phyloP scores from a whole-genome alignment of 805 yeast genomes.

The Nakazawaea siamensis region DNA sequence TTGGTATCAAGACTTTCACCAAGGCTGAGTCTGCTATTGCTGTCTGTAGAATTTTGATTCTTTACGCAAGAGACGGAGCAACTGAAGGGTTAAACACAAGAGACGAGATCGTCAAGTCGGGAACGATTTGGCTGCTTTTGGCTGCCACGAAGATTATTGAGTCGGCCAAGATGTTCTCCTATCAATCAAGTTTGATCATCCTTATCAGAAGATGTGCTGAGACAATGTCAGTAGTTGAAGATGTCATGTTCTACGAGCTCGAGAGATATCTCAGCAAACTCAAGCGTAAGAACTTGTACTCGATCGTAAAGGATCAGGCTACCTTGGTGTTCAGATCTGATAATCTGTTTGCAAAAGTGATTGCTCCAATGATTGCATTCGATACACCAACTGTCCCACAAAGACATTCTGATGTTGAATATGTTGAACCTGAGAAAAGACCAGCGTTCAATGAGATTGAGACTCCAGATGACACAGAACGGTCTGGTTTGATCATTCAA shows the following conservation, averaged over 20 bases:
- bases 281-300: constrained; percentile 33
- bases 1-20: constrained; percentile 30
- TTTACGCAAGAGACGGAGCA: constrained; percentile 39
- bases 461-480: constrained; percentile 24
- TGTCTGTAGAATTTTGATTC: constrained; percentile 44
- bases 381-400: constrained; percentile 9
- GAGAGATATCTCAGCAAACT: constrained; percentile 28
- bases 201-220: constrained; percentile 69
- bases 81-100: no score
- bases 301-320: constrained; percentile 41
- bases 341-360: constrained; percentile 16
- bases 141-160: no score
- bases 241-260: constrained; percentile 44
- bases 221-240: constrained; percentile 37
- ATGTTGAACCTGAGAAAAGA: constrained; percentile 9
- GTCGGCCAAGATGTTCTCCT: constrained; percentile 22
- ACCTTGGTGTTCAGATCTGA: constrained; percentile 33
- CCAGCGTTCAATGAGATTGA: constrained; percentile 10
- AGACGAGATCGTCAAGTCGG: no score
- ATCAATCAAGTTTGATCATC: constrained; percentile 42
- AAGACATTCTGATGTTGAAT: neutral
- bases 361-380: constrained; percentile 15
- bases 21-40: constrained; percentile 41
- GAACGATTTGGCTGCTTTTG: no score
- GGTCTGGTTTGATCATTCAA: constrained; percentile 35